Evolutionary conservation across 768 basidiomycete genomes (phyloP), one percentile per base, ranked within the genome.

Genomic region (Podaxis mareebaensis): DNA sequence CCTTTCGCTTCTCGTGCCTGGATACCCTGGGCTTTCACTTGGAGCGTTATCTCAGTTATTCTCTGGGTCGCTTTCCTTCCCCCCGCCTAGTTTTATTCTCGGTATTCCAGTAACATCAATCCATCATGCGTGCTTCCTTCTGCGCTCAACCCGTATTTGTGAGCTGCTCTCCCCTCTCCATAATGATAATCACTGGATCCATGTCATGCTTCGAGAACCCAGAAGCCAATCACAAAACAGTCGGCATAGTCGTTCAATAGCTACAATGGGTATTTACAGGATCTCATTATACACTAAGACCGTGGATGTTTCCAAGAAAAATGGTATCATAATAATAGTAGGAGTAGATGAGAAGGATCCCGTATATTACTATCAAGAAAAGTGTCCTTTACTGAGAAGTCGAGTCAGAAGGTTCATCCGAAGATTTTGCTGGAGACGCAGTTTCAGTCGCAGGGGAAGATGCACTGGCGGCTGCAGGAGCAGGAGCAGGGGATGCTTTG

Each of bases 41-140:
- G 96, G 95, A 88, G 91, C 3, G 73, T 79, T 1, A 68, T 88
- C 17, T 87, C 87, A 11, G 73, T 89, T 20, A 81, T 93, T 3
- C 77, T 96, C 0, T 99, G 95, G 95, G 83, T 81, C 1, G 83
- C 85, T 2, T 96, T 95, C 71, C 81, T 96, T 33, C 96, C 96
- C 0, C 96, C 96, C n/a, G 96, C 96, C 0, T 96, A 76, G 51
- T 20, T 17, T 13, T 46, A n/a, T 10, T 33, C 10, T 33, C 33
- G 33, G 33, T 10, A 33, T 33, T 33, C 30, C 7, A 33, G 30
- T 33, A 2, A 8, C 30, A 33, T 33, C 30, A 33, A 33, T 33
- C 8, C 8, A 33, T 33, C 7, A 8, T 10, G 30, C 8, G 30
- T 33, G 7, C 30, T 33, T 33, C 30, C 30, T 33, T 33, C 30